Base-by-base conservation (phyloP, 257 asterid species). In the Dorcoceras hygrometricum region DNA sequence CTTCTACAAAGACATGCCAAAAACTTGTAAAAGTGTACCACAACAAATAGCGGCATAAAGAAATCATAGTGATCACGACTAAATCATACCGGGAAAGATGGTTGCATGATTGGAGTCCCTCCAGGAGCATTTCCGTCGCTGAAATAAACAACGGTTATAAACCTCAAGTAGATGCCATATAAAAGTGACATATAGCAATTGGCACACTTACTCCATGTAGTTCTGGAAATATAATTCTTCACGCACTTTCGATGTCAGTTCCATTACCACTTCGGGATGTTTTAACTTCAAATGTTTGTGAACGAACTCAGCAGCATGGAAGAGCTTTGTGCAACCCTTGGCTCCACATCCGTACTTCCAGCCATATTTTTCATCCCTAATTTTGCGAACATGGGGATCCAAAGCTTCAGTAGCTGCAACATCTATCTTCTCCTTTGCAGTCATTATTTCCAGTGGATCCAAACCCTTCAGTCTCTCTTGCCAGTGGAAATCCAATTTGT, bases 311-410 rank as follows among this genome's bases (percentile, higher is more conserved):
- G 96, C 74, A 27, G 99, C 97, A 75, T 94, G 99, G 77, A 94
- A 94, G 77, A 94, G 96, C 80, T 94, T 94, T n/a, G 99, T 90
- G 67, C 99, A 94, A 57, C 99, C 99, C 82, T 94, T 94, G 59
- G 99, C 99, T 73, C 99, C 99, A 79, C 99, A 94, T 62, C 99
- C 99, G 83, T 90, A 94, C 82, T 94, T 94, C 97, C 99, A 90
- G 22, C 99, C 99, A 71, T 94, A 94, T 82, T 94, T 94, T 83
- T 94, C 99, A 77, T 94, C 99, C 84, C 96, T 90, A 73, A 94
- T 94, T 72, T 94, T 90, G 69, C 99, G 95, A 48, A 94, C 95
- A 75, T 71, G 71, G 11, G 99, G 97, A 58, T 94, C 97, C 76
- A 94, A 83, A 24, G 80, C 97, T 86, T 90, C 97, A 46, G 78